phyloP scores from a whole-genome alignment of 495 filamentous ascomycete species.

The Podospora comata region DNA sequence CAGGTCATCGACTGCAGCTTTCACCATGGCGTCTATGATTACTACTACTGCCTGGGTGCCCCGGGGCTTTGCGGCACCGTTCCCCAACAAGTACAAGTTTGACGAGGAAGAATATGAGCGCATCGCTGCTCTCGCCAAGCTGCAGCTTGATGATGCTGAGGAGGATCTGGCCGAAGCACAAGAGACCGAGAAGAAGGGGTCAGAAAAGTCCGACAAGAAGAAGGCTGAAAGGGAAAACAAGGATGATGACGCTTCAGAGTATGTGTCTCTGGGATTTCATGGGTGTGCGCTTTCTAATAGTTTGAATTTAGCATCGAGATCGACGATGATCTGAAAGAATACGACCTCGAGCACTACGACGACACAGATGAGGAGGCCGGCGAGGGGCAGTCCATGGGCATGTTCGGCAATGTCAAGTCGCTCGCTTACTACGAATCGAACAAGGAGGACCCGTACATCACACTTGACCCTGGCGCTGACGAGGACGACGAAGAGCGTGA shows the following conservation, averaged over 20 bases:
- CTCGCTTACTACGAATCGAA: slow-evolving; percentile 91
- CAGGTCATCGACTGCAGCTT: neutral
- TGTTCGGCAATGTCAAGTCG: slow-evolving; percentile 93
- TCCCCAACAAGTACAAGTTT: slow-evolving; percentile 85
- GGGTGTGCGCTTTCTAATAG: slow-evolving; percentile 20
- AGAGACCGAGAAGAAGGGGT: slow-evolving; percentile 32
- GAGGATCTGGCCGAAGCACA: slow-evolving; percentile 74
- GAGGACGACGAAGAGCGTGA: slow-evolving; percentile 87
- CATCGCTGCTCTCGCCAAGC: slow-evolving; percentile 82
- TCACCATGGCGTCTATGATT: slow-evolving; percentile 66
- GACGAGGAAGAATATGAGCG: slow-evolving; percentile 89
- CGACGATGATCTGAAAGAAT: slow-evolving; percentile 87
- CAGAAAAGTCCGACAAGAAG: slow-evolving; percentile 15
- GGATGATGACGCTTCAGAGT: slow-evolving; percentile 37
- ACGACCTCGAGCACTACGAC: slow-evolving; percentile 92
- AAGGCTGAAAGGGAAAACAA: slow-evolving; percentile 13
- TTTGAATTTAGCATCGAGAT: slow-evolving; percentile 37
- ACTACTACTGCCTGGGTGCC: slow-evolving; percentile 93
- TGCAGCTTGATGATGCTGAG: slow-evolving; percentile 89
- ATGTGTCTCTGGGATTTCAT: slow-evolving; percentile 5
- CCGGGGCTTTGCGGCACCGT: slow-evolving; percentile 86
- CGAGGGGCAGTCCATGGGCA: slow-evolving; percentile 68
- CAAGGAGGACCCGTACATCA: slow-evolving; percentile 94
- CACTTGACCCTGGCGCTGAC: slow-evolving; percentile 62
- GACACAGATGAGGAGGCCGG: slow-evolving; percentile 66